Base-by-base conservation (phyloP, 2,329 filamentous ascomycete species). In the Orbilia javanica region DNA sequence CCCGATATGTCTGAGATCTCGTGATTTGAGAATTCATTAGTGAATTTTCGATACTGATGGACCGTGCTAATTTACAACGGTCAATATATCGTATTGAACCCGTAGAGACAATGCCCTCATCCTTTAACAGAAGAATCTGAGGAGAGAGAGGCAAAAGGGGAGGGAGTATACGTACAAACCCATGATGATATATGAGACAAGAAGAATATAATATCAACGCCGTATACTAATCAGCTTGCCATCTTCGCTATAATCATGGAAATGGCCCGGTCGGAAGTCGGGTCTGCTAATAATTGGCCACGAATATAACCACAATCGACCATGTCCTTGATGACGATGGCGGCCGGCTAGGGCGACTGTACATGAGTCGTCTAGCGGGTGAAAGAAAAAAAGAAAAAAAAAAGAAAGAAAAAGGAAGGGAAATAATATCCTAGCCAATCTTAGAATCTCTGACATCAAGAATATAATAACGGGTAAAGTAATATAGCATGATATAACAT, bases 1-100 rank as follows among this genome's bases (percentile, higher is more conserved):
- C 52, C n/a, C 7, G 52, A 36, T 36, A 57, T 36, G 52, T 31
- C 22, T 36, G 52, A 22, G 18, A 36, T 57, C 52, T 57, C 52
- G 52, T 57, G 52, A 57, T 57, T 36, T 57, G 29, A 36, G n/a
- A 11, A 22, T 36, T 18, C 18, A 20, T 57, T 34, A 20, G n/a
- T 57, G 18, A 57, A 36, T 18, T 53, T 10, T 53, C 48, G 27
- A 31, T 53, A 6, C 25, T 6, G 7, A 6, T 10, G 8, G 34
- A 5, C 5, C 4, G n/a, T 46, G 42, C 50, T 31, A 18, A 15
- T 53, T 15, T 31, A 18, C 18, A n/a, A 29, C 15, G 50, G 25
- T 4, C 48, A 31, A 18, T 52, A 53, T 31, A 31, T 31, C 18
- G 50, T 27, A 50, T 50, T 53, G n/a, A 5, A 31, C 8, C 3